phyloP scores from a whole-genome alignment of 2,329 filamentous ascomycete genomes.

The Gyromitra esculenta region DNA sequence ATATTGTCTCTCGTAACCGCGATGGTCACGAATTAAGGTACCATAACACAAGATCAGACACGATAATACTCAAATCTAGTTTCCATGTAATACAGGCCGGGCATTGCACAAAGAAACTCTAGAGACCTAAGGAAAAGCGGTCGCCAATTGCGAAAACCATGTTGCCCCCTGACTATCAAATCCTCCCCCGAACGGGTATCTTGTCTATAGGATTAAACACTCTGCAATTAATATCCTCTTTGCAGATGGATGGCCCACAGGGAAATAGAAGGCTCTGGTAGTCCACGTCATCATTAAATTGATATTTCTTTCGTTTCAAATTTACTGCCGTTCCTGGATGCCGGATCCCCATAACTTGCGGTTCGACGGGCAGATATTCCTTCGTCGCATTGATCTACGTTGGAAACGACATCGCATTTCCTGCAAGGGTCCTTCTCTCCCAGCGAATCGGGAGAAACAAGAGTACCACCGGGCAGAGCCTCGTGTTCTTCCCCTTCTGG shows the following conservation, averaged over 20 bases:
- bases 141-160: neutral
- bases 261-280: neutral
- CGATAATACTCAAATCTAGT: neutral
- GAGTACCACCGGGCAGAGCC: slow-evolving; percentile 29
- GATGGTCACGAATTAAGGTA: neutral
- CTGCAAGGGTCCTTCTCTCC: slow-evolving; percentile 33
- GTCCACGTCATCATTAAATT: slow-evolving; percentile 11
- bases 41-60: neutral
- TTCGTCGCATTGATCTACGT: slow-evolving; percentile 31
- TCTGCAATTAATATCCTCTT: neutral
- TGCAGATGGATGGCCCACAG: slow-evolving; percentile 2
- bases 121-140: neutral
- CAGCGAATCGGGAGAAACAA: slow-evolving; percentile 21
- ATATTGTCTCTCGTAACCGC: no score
- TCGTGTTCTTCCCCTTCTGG: slow-evolving; percentile 35
- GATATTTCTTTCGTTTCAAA: slow-evolving; percentile 13
- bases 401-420: slow-evolving; percentile 21
- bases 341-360: slow-evolving; percentile 11
- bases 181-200: neutral
- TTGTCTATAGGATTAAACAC: slow-evolving; percentile 12
- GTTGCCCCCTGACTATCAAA: neutral
- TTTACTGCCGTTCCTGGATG: slow-evolving; percentile 19
- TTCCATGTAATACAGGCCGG: neutral
- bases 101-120: neutral
- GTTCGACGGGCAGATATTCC: slow-evolving; percentile 37